Conservation (phyloP, 2,329 filamentous ascomycete genomes). For the Monosporascus sp. region DNA sequence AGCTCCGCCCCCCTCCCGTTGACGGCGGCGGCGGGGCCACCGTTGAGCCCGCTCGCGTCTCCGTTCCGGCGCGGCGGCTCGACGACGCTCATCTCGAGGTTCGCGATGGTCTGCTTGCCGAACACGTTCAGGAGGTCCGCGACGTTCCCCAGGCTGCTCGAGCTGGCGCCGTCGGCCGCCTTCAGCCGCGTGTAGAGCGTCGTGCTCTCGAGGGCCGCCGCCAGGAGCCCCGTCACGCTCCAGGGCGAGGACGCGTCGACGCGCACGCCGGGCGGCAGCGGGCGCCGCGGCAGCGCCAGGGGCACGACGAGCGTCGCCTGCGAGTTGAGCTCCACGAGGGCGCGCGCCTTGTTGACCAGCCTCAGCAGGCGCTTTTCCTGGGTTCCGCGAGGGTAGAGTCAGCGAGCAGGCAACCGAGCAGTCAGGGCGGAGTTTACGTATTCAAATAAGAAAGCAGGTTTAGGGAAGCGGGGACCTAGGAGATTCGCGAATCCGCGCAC, state of each 20-base stretch:
- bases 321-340: conserved; percentile 61
- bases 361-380: conserved; percentile 60
- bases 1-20: conserved; percentile 25
- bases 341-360: conserved; percentile 68
- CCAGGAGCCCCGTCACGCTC: conserved; percentile 74
- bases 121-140: conserved; percentile 65
- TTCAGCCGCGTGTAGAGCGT: conserved; percentile 71
- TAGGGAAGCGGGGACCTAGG: too few relatives aligned
- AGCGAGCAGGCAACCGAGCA: conserved; percentile 4
- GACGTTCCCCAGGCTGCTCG: conserved; percentile 55
- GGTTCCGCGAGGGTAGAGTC: conserved; percentile 3
- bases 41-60: conserved; percentile 13
- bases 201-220: conserved; percentile 71
- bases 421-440: too few relatives aligned
- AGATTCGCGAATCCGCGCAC: conserved; percentile 10
- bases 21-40: conserved; percentile 2
- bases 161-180: conserved; percentile 32
- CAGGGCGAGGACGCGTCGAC: conserved; percentile 65
- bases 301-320: conserved; percentile 76
- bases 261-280: conserved; percentile 51
- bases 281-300: conserved; percentile 56
- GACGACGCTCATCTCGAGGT: conserved; percentile 62
- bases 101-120: conserved; percentile 75
- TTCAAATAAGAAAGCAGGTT: too few relatives aligned
- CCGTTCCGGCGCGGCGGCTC: conserved; percentile 20